phyloP scores from a whole-genome alignment of 257 asterid genomes.

The Buddleja alternifolia region DNA sequence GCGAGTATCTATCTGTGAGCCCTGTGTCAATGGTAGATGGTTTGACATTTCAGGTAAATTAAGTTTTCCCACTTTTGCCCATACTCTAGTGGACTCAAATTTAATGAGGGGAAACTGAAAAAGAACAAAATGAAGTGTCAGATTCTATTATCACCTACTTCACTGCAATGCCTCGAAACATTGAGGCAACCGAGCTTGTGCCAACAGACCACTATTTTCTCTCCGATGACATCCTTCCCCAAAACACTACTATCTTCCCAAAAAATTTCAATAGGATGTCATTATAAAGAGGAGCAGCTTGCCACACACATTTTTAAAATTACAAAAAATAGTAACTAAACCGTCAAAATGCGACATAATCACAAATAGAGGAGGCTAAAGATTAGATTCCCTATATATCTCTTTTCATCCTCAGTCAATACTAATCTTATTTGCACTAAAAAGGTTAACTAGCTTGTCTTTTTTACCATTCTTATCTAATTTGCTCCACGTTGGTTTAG shows the following conservation, averaged over 20 bases:
- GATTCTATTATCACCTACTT: background rate
- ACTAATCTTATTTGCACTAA: no score
- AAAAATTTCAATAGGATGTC: background rate
- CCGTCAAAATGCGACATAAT: background rate
- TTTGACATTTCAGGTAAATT: background rate
- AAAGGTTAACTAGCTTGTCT: no score
- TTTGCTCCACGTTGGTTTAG: no score
- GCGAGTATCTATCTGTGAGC: background rate
- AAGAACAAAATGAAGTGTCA: background rate
- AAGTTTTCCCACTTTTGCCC: background rate
- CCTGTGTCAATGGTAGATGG: background rate
- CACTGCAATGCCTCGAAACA: background rate
- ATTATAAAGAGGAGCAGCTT: background rate
- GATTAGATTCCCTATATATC: background rate
- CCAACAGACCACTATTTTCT: constrained; percentile 1
- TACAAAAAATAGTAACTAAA: background rate
- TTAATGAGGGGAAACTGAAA: background rate
- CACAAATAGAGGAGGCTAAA: background rate
- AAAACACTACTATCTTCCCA: background rate
- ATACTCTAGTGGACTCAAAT: background rate
- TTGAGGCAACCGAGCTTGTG: constrained; percentile 3
- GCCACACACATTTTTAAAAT: background rate
- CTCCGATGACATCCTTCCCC: background rate
- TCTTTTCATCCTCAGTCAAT: background rate
- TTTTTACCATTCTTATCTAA: no score